Evolutionary conservation across 371 early-diverging fungal species (phyloP).

Genomic region (Entomophthora muscae): DNA sequence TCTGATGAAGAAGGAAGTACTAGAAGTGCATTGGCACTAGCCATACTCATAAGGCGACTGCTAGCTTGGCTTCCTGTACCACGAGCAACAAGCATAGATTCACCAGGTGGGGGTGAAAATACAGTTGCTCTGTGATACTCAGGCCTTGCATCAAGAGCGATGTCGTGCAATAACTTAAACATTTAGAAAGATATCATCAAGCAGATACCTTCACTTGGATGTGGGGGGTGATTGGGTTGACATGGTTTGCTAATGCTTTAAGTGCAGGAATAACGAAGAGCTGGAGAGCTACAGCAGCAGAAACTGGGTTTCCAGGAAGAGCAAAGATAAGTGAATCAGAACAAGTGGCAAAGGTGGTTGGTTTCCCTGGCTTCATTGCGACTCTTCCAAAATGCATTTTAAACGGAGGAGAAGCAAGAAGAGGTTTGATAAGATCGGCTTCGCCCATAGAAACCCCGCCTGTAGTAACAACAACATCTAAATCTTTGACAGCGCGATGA

Average conservation of each 20-base stretch:
- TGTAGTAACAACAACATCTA: slow-evolving; percentile 69
- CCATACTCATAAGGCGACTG: slow-evolving; percentile 61
- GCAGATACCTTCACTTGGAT: slow-evolving; percentile 46
- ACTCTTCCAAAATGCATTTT: slow-evolving; percentile 75
- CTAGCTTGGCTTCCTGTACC: slow-evolving; percentile 64
- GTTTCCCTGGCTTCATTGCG: slow-evolving; percentile 87
- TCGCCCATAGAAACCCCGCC: slow-evolving; percentile 96
- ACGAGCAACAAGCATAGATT: slow-evolving; percentile 24
- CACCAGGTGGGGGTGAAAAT: slow-evolving; percentile 11
- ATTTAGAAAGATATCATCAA: background rate
- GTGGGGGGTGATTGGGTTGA: slow-evolving; percentile 19
- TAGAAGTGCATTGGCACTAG: slow-evolving; percentile 60
- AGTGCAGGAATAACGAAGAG: slow-evolving; percentile 77
- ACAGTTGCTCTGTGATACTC: slow-evolving; percentile 65
- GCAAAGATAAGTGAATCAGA: slow-evolving; percentile 44
- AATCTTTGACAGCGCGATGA: slow-evolving; percentile 27
- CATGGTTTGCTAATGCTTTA: slow-evolving; percentile 47
- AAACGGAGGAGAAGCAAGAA: slow-evolving; percentile 57
- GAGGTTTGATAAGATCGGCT: slow-evolving; percentile 71
- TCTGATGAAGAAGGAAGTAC: slow-evolving; percentile 30
- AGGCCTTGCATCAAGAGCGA: slow-evolving; percentile 58
- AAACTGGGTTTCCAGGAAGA: slow-evolving; percentile 86
- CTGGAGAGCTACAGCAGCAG: slow-evolving; percentile 72
- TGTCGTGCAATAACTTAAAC: slow-evolving; percentile 22
- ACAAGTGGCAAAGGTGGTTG: slow-evolving; percentile 78